Conservation (phyloP, 805 yeast genomes). For the Cyberlindnera americana region DNA sequence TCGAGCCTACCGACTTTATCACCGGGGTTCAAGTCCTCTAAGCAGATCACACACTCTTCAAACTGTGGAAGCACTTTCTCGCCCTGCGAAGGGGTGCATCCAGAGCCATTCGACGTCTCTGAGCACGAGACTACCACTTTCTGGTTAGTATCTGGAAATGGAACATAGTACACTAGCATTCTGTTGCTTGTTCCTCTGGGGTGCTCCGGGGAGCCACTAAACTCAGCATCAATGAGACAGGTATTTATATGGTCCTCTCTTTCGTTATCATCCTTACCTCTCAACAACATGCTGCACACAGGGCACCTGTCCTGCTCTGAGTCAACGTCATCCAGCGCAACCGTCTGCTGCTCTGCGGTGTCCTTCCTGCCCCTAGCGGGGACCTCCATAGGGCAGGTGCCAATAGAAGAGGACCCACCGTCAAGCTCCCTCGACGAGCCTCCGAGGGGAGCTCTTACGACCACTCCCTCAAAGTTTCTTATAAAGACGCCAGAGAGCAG, state of each 20-base stretch:
- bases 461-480: constrained; percentile 6
- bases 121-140: constrained; percentile 25
- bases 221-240: constrained; percentile 61
- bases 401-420: constrained; percentile 1
- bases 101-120: constrained; percentile 19
- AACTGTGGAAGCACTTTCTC: constrained; percentile 30
- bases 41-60: constrained; percentile 89
- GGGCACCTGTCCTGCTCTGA: constrained; percentile 39
- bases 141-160: constrained; percentile 21
- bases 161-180: constrained; percentile 72
- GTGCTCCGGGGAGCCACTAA: constrained; percentile 57
- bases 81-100: constrained; percentile 5
- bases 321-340: constrained; percentile 23
- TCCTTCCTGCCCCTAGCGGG: constrained; percentile 13
- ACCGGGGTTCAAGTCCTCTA: constrained; percentile 83
- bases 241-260: constrained; percentile 66
- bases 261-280: constrained; percentile 17
- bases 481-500: constrained; percentile 13
- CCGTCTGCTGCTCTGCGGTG: constrained; percentile 8
- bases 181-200: constrained; percentile 57
- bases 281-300: constrained; percentile 29
- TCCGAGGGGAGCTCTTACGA: constrained; percentile 2
- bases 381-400: constrained; percentile 12
- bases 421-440: background rate
- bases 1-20: constrained; percentile 89